A percentile compares a stretch with the other conserved stretches of the same genome.
These are phyloP conservation scores for Tylopilus felleus DNA, from an alignment of 768 basidiomycete genomes.

Conservation along the genomic window DNA sequence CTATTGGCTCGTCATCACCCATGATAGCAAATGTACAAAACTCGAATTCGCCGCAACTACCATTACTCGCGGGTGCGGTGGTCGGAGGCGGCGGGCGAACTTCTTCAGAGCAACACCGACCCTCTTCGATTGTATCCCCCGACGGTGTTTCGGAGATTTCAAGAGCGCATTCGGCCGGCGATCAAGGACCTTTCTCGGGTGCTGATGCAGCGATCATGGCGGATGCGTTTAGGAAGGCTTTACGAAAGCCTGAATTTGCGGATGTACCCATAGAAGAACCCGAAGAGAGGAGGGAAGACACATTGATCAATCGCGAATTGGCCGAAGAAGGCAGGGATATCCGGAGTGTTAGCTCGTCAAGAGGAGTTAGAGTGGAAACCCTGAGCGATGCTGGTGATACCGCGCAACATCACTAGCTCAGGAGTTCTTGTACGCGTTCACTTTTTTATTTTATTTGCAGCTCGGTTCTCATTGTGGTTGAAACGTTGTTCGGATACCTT, in stretches of 20 bases:
- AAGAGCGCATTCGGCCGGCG: conserved; percentile 54
- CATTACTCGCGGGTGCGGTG: conserved; percentile 39
- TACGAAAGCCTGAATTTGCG: conserved; percentile 89
- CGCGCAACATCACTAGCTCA: conserved; percentile 42
- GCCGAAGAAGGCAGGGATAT: conserved; percentile 91
- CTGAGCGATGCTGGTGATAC: conserved; percentile 53
- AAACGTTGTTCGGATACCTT: conserved; percentile 36
- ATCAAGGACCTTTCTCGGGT: conserved; percentile 70
- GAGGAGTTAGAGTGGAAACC: conserved; percentile 77
- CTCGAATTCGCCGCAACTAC: conserved; percentile 42
- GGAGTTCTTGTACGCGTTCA: conserved; percentile 33
- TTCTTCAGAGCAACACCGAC: conserved; percentile 34
- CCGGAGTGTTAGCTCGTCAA: conserved; percentile 73
- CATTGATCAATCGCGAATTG: conserved; percentile 62
- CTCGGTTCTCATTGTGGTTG: conserved; percentile 34
- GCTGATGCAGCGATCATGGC: conserved; percentile 93
- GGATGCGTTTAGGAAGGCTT: conserved; percentile 83
- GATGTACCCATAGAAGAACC: conserved; percentile 61
- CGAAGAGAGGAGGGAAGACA: conserved; percentile 41
- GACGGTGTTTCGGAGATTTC: conserved; percentile 77
- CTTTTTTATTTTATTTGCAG: conserved; percentile 36
- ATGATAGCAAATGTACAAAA: conserved; percentile 70
- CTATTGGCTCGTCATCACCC: conserved; percentile 76
- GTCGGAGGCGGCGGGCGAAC: conserved; percentile 32
- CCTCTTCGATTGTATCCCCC: conserved; percentile 45